Evolutionary conservation across 177 flowering plant species (phyloP), one percentile per base, ranked within the genome.

Genomic region (Telopea speciosissima): DNA sequence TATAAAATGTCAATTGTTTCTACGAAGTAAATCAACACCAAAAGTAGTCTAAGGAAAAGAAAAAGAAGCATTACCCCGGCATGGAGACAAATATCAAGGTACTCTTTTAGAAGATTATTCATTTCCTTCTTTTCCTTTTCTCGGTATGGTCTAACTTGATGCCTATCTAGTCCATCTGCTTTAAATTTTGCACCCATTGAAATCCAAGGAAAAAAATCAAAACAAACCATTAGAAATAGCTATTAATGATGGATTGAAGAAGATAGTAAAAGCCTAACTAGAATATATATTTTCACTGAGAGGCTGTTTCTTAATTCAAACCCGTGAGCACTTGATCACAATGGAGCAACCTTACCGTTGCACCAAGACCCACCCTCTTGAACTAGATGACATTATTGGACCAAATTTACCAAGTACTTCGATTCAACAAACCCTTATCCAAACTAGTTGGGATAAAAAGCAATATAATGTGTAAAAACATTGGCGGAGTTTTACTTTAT

Each of bases 171-270:
- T 68, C 73, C 72, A 74, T 67, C 75, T 0, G 77, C 82, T 6
- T 79, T 83, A 74, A 86, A 79, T 67, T 77, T 86, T 13, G 82
- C 80, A 4, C 90, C 90, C 85, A 85, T 93, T 87, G 78, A 42
- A 73, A 65, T 10, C 40, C 58, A 70, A 62, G 23, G 59, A 16
- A 6, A 54, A 54, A 21, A 54, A 16, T 28, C 31, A 28, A 28
- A 28, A 28, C 31, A 28, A 28, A 54, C 21, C 59, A 16, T 54
- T 6, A 54, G 21, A 54, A 54, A 5, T 5, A 54, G 19, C 3
- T 5, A 54, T 54, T 52, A 19, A 21, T 3, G 19, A 28, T 28
- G 31, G 31, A 28, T 2, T 28, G 31, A 2, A 28, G 31, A 28
- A 28, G 31, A 28, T 2, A 28, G 31, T 4, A 28, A 28, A 28